Conservation (phyloP, 2,329 filamentous ascomycete species). For the Fusarium compactum region DNA sequence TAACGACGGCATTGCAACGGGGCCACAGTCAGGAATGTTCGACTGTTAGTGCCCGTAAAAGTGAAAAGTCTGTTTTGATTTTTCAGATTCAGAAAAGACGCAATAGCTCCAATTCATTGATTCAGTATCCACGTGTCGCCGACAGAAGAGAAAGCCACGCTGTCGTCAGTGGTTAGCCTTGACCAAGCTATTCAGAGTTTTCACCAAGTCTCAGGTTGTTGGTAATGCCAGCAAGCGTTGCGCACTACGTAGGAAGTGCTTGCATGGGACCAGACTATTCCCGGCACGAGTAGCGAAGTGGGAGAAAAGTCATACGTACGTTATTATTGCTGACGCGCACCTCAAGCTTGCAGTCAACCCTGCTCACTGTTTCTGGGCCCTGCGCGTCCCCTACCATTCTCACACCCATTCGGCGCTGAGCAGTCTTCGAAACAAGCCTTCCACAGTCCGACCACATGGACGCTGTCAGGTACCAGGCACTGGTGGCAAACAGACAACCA, state of each 20-base stretch:
- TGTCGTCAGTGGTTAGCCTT: constrained; percentile 24
- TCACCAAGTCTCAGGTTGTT: constrained; percentile 27
- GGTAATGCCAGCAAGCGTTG: constrained; percentile 18
- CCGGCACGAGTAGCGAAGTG: constrained; percentile 8
- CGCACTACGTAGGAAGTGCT: constrained; percentile 31
- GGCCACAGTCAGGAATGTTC: constrained; percentile 14
- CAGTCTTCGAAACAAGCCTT: constrained; percentile 49
- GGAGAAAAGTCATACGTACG: constrained; percentile 17
- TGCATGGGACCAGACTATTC: constrained; percentile 35
- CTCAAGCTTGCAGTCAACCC: constrained; percentile 15
- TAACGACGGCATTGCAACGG: constrained; percentile 16
- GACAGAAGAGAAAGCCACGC: constrained; percentile 22
- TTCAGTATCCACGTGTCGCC: constrained; percentile 34
- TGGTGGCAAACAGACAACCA: constrained; percentile 47
- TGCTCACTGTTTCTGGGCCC: constrained; percentile 4
- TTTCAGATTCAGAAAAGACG: constrained; percentile 22
- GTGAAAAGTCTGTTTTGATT: constrained; percentile 34
- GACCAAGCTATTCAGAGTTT: constrained; percentile 32
- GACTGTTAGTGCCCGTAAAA: constrained; percentile 27
- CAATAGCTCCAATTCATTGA: constrained; percentile 27
- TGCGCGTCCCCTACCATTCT: constrained; percentile 23
- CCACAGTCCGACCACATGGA: constrained; percentile 56
- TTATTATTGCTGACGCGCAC: constrained; percentile 23
- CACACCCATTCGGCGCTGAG: constrained; percentile 26
- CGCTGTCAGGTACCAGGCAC: constrained; percentile 58